These are phyloP conservation scores for Nannizziopsis arthrosporioides DNA, from an alignment of 2,329 filamentous ascomycete species.

Conservation along the genomic window DNA sequence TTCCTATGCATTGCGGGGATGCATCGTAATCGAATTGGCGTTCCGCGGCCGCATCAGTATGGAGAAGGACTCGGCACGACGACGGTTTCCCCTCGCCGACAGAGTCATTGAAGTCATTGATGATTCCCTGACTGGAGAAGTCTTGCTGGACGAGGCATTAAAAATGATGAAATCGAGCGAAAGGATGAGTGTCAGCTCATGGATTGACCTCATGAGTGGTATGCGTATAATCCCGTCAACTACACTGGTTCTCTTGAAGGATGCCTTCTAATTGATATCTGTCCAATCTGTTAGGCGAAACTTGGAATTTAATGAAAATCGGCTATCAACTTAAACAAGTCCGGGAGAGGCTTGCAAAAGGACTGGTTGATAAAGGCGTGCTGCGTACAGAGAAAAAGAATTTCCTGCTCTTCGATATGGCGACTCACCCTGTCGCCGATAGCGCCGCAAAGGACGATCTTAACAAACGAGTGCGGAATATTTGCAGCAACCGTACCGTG, in stretches of 20 bases:
- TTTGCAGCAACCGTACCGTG: conserved; percentile 87
- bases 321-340: conserved; percentile 99
- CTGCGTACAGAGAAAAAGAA: conserved; percentile 98
- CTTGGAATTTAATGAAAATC: conserved; percentile 99
- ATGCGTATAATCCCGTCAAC: conserved; percentile 25
- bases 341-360: conserved; percentile 90
- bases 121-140: conserved; percentile 90
- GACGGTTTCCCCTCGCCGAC: conserved; percentile 86
- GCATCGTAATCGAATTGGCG: conserved; percentile 94
- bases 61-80: conserved; percentile 87
- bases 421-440: conserved; percentile 92
- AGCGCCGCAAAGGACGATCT: conserved; percentile 97
- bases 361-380: conserved; percentile 96
- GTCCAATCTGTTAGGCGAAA: conserved; percentile 58
- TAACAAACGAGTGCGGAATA: conserved; percentile 76
- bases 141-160: conserved; percentile 88
- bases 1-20: conserved; percentile 90
- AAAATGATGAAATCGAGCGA: conserved; percentile 99
- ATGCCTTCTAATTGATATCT: conserved; percentile 6
- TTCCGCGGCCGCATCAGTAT: conserved; percentile 95
- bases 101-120: conserved; percentile 94
- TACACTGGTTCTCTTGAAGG: neutral
- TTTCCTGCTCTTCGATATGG: conserved; percentile 99
- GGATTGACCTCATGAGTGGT: conserved; percentile 99
- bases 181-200: conserved; percentile 98